A percentile compares a stretch with the other conserved stretches of the same genome.
These are phyloP conservation scores for Neofusicoccum laricinum DNA, from an alignment of 2,329 filamentous ascomycete genomes.

Conservation along the genomic window DNA sequence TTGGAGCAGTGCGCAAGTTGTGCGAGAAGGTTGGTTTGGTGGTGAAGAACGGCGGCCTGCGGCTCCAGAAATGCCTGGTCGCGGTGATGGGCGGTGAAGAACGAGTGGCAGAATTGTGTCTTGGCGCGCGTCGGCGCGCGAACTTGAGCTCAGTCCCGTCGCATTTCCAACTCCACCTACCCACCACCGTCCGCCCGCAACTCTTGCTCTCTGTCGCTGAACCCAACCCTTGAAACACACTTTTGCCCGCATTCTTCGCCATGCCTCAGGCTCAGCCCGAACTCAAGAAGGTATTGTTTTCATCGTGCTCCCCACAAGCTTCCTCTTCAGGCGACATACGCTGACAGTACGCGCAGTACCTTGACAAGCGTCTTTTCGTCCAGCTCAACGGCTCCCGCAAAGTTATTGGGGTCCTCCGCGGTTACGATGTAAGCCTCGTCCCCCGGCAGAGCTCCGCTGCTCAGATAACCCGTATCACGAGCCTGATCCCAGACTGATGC, in stretches of 20 bases:
- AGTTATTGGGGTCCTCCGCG: conserved; percentile 88
- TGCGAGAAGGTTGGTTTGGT: background rate
- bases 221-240: background rate
- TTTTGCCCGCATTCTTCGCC: conserved; percentile 38
- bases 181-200: background rate
- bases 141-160: conserved; percentile 10
- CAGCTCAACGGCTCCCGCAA: conserved; percentile 97
- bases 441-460: background rate
- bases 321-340: background rate
- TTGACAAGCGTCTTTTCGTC: conserved; percentile 97
- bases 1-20: background rate
- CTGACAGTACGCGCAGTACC: conserved; percentile 63
- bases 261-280: conserved; percentile 99
- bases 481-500: background rate
- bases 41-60: background rate
- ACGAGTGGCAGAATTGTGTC: background rate
- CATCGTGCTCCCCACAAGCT: background rate
- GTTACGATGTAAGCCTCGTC: conserved; percentile 76
- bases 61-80: background rate
- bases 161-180: background rate
- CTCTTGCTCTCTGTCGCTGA: background rate
- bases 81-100: conserved; percentile 2
- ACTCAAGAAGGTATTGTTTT: conserved; percentile 79
- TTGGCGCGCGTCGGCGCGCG: conserved; percentile 12
- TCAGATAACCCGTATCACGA: background rate